Base-by-base conservation (phyloP, 805 yeast species). In the Priceomyces medius region DNA sequence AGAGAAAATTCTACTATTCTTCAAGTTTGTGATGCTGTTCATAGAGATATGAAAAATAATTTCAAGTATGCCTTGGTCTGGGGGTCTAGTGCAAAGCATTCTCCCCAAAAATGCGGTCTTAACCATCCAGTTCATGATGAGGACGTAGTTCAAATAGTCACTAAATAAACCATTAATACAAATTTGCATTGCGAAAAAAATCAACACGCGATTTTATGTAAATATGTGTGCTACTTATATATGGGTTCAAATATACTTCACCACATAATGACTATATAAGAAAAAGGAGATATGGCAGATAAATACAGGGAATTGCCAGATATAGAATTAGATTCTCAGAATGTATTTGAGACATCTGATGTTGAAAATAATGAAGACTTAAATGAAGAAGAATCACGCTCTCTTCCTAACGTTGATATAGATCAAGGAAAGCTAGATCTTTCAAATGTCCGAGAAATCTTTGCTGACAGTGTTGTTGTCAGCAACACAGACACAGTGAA, bases 101-200 rank as follows among this genome's bases (percentile, higher is more conserved):
- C 91, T 26, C 98, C 98, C 3, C 99, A 91, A 58, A 91, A 91
- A 59, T 91, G 98, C 72, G 98, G 99, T 0, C 70, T 91, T 43
- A 77, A 59, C 47, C 99, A 91, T 60, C 69, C 71, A 27, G 83
- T 93, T 10, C 80, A 86, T 51, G 98, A 91, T 59, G 97, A 90
- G 58, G 99, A 91, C 59, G 99, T 91, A 13, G 91, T 93, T 17
- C 83, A 93, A 38, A 80, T 91, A 43, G 88, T 91, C 37, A 81
- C 97, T 16, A 91, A 89, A 67, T 89, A 72, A 49, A 16, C 16
- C 28, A 24, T 21, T 7, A 28, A 31, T 18, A 10, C n/a, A 33
- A 4, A 31, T 28, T 13, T 33, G 14, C 29, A 21, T 18, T 29
- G 12, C 18, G 3, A 21, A 29, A 20, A n/a, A n/a, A 28, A 17